Conservation (phyloP, 179 eudicot species). For the Vitellaria paradoxa region DNA sequence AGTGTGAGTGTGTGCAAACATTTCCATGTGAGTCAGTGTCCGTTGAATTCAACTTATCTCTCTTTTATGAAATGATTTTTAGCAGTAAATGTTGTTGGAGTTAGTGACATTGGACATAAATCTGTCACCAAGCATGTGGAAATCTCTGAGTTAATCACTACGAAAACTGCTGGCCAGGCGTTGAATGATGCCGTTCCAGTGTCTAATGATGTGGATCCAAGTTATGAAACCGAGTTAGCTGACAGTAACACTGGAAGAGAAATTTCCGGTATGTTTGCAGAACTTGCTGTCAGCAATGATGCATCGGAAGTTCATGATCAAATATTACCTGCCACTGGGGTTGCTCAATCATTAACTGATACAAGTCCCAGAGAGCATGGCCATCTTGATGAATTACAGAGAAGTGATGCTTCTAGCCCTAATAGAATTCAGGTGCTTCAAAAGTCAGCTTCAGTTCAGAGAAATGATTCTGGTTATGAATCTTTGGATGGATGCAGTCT, state of each 20-base stretch:
- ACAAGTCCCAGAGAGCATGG: conserved; percentile 7
- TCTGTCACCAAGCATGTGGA: conserved; percentile 29
- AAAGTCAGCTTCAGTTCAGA: conserved; percentile 17
- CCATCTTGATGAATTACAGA: conserved; percentile 10
- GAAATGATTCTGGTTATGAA: conserved; percentile 24
- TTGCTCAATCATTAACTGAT: background rate
- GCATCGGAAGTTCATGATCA: conserved; percentile 20
- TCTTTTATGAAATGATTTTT: conserved; percentile 22
- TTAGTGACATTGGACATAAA: conserved; percentile 26
- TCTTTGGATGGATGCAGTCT: conserved; percentile 22
- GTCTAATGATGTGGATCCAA: conserved; percentile 13
- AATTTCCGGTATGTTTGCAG: conserved; percentile 8
- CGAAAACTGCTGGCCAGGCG: conserved; percentile 14
- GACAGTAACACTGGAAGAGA: conserved; percentile 17
- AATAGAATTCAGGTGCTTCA: background rate
- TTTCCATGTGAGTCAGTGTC: background rate
- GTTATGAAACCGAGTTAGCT: conserved; percentile 15
- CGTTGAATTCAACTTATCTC: background rate
- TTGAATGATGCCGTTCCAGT: conserved; percentile 22
- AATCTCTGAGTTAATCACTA: conserved; percentile 26
- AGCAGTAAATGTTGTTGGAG: conserved; percentile 30
- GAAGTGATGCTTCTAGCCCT: conserved; percentile 17
- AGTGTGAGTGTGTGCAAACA: background rate
- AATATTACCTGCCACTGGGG: background rate
- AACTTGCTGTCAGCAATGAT: conserved; percentile 15